phyloP scores from a whole-genome alignment of 106 monocot species.

The Allium sativum region DNA sequence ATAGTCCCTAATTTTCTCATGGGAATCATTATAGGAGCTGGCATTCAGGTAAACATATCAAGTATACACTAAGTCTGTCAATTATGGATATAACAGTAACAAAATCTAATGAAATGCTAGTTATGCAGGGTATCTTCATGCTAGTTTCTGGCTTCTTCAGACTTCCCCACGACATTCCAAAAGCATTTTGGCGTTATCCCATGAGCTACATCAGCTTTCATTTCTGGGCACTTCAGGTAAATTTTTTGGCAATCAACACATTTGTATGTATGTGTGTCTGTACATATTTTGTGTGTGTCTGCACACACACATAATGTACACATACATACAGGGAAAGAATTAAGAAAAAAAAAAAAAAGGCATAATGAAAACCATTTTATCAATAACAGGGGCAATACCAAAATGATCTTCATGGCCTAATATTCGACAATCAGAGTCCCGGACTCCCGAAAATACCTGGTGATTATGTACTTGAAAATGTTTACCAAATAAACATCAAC shows the following conservation, averaged over 20 bases:
- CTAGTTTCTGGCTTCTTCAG: constrained; percentile 79
- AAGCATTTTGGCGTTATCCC: constrained; percentile 79
- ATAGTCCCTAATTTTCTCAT: constrained; percentile 81
- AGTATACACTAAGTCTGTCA: neutral
- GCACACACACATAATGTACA: too few species aligned
- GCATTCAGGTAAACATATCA: constrained; percentile 45
- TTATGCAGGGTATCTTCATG: constrained; percentile 84
- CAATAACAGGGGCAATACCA: constrained; percentile 48
- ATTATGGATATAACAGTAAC: neutral
- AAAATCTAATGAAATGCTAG: neutral
- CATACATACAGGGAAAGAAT: too few species aligned
- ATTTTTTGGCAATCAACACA: neutral
- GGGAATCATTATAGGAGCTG: constrained; percentile 81
- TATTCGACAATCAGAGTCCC: constrained; percentile 45
- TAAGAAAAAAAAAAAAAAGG: too few species aligned
- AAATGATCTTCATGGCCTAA: constrained; percentile 45
- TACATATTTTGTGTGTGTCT: too few species aligned
- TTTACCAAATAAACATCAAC: constrained; percentile 51
- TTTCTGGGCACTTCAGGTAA: constrained; percentile 75
- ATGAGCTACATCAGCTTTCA: constrained; percentile 92
- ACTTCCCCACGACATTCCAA: constrained; percentile 81
- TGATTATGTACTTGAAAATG: constrained; percentile 43
- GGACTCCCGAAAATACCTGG: constrained; percentile 45
- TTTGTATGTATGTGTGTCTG: too few species aligned
- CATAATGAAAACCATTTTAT: too few species aligned